Percentiles rank a stretch among this genome's conserved stretches.
These are phyloP conservation scores for Ophiostoma sp. DNA, from an alignment of 2,329 filamentous ascomycete species.

Conservation along the genomic window DNA sequence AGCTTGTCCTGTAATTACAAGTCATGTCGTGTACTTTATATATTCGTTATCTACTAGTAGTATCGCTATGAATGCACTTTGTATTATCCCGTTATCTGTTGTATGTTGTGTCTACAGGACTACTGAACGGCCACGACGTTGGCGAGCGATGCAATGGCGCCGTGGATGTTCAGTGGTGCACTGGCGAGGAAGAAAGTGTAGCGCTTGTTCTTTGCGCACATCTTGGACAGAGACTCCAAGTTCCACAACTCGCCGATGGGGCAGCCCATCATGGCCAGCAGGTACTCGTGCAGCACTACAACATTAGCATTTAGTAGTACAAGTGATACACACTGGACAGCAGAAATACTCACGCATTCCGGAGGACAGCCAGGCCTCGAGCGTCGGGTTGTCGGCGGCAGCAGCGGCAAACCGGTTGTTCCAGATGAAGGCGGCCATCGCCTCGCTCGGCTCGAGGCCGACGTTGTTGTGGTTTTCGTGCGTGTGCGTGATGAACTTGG, in stretches of 20 bases:
- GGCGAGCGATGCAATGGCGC: constrained; percentile 15
- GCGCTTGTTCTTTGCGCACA: constrained; percentile 13
- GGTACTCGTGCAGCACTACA: constrained; percentile 13
- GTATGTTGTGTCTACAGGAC: background rate
- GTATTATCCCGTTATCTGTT: too few relatives aligned
- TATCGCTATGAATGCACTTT: too few relatives aligned
- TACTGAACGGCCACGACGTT: constrained; percentile 17
- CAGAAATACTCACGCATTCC: background rate
- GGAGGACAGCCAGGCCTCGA: constrained; percentile 39
- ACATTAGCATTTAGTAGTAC: background rate
- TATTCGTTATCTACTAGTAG: too few relatives aligned
- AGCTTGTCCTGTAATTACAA: constrained; percentile 47
- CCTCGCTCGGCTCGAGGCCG: constrained; percentile 38
- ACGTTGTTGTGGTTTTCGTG: background rate
- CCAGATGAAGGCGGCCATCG: constrained; percentile 53
- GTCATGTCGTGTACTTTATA: background rate
- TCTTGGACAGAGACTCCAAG: constrained; percentile 10
- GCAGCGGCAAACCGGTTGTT: constrained; percentile 49
- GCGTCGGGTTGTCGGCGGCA: constrained; percentile 50
- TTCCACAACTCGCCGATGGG: constrained; percentile 17
- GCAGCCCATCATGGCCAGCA: constrained; percentile 13
- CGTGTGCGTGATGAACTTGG: background rate
- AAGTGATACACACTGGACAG: background rate
- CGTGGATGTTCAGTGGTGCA: constrained; percentile 13
- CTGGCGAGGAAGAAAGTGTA: constrained; percentile 18